A percentile compares a stretch with the other conserved stretches of the same genome.
Conservation (phyloP, 2,329 filamentous ascomycete genomes). For the Ophiostoma montium region DNA sequence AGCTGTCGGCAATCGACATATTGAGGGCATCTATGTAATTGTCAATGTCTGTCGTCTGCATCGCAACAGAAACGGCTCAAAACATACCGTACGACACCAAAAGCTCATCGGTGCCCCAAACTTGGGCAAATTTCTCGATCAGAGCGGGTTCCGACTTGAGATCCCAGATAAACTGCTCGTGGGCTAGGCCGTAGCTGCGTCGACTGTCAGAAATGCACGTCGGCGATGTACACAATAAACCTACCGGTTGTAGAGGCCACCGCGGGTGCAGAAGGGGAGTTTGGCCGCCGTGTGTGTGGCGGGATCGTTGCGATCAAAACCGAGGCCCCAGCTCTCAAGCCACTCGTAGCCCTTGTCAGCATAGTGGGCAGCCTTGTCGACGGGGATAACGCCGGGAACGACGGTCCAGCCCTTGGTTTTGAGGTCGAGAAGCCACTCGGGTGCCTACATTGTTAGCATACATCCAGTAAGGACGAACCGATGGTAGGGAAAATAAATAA, state of each 20-base stretch:
- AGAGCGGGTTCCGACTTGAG: background rate
- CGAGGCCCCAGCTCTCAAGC: slow-evolving; percentile 1
- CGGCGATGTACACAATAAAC: background rate
- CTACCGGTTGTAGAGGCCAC: background rate
- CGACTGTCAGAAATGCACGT: background rate
- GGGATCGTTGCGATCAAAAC: slow-evolving; percentile 1
- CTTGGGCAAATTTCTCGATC: background rate
- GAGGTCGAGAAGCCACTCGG: background rate
- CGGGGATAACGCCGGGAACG: background rate
- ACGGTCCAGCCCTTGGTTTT: slow-evolving; percentile 2
- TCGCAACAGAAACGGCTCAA: background rate
- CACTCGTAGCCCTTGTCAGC: slow-evolving; percentile 1
- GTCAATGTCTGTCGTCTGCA: background rate
- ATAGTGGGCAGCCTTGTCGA: background rate
- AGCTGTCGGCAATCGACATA: background rate
- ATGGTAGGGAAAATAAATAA: background rate
- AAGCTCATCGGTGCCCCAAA: background rate
- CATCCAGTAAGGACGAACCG: background rate
- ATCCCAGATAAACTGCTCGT: slow-evolving; percentile 4
- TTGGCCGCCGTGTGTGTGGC: background rate
- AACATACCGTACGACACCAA: background rate
- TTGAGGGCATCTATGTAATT: background rate
- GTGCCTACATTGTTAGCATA: background rate
- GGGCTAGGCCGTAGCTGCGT: background rate
- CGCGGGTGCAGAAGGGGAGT: background rate